A percentile compares a stretch with the other conserved stretches of the same genome.
Evolutionary conservation across 2,329 filamentous ascomycete genomes (phyloP).

Genomic region (Diaporthe sp.): DNA sequence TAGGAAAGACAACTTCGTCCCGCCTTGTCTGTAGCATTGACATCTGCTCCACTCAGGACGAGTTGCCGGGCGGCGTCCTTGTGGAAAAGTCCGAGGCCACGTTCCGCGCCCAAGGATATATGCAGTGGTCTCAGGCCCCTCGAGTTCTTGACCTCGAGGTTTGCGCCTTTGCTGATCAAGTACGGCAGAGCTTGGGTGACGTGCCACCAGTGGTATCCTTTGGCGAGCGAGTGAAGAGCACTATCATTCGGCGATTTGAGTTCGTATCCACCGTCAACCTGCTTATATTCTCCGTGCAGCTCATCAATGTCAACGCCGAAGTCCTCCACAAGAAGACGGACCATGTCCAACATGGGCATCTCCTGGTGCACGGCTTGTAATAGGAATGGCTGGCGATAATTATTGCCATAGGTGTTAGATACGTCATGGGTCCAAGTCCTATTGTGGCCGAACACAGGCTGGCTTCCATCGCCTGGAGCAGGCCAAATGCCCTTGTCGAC

Average conservation of each 20-base stretch:
- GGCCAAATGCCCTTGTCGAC: not conserved
- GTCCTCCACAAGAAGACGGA: not conserved
- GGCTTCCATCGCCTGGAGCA: not conserved
- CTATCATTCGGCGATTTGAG: not conserved
- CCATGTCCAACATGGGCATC: not conserved
- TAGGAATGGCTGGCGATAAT: not conserved
- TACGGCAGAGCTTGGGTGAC: not conserved
- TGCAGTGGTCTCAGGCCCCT: not conserved
- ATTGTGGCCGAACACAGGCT: not conserved
- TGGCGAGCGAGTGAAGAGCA: slow-evolving; percentile 9
- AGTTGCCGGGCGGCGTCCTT: not conserved
- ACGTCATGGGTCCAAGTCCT: not conserved
- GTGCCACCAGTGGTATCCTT: not conserved
- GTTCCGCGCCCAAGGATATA: not conserved
- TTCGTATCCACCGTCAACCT: not conserved
- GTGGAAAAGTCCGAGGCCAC: not conserved
- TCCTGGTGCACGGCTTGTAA: not conserved
- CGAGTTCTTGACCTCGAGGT: not conserved
- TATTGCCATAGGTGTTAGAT: not conserved
- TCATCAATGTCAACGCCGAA: not conserved
- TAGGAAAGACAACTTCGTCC: not conserved
- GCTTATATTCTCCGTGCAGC: not conserved
- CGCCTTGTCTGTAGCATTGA: not conserved
- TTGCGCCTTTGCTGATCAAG: not conserved
- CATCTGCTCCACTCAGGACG: not conserved